phyloP scores from a whole-genome alignment of 1,284 basidiomycete genomes.

The Uromyces viciae-fabae region DNA sequence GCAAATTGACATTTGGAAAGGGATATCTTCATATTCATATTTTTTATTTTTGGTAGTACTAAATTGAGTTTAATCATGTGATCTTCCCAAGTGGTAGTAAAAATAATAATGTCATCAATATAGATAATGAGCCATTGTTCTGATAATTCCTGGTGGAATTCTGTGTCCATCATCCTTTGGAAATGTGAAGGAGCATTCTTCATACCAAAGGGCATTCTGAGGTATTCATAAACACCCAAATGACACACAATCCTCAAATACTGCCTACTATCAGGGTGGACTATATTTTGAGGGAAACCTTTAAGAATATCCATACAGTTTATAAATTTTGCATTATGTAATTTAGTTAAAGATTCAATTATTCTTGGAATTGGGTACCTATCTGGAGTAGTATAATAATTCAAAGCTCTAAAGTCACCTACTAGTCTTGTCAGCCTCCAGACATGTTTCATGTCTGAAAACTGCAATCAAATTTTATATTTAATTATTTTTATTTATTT shows the following conservation, averaged over 20 bases:
- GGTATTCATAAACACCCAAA: slow-evolving; percentile 14
- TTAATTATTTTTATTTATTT: too few species aligned
- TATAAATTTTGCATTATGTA: background rate
- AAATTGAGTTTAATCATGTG: background rate
- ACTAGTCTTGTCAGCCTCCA: background rate
- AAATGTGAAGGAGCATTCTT: slow-evolving; percentile 21
- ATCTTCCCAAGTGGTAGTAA: background rate
- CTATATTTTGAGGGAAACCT: slow-evolving; percentile 8
- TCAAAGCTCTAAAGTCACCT: slow-evolving; percentile 8
- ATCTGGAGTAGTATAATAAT: slow-evolving; percentile 6
- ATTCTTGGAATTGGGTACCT: slow-evolving; percentile 7
- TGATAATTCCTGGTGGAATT: background rate
- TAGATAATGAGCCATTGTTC: background rate
- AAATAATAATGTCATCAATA: slow-evolving; percentile 18
- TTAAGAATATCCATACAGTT: slow-evolving; percentile 18
- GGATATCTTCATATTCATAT: slow-evolving; percentile 20
- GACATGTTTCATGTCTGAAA: too few species aligned
- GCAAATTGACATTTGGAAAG: slow-evolving; percentile 2
- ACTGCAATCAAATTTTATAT: too few species aligned
- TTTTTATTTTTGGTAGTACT: background rate
- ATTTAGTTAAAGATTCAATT: background rate
- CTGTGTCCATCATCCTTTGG: slow-evolving; percentile 10
- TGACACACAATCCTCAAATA: background rate
- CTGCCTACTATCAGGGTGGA: background rate
- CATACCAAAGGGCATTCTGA: slow-evolving; percentile 18